Base-by-base conservation (phyloP, 495 filamentous ascomycete species). In the Rhypophila decipiens region DNA sequence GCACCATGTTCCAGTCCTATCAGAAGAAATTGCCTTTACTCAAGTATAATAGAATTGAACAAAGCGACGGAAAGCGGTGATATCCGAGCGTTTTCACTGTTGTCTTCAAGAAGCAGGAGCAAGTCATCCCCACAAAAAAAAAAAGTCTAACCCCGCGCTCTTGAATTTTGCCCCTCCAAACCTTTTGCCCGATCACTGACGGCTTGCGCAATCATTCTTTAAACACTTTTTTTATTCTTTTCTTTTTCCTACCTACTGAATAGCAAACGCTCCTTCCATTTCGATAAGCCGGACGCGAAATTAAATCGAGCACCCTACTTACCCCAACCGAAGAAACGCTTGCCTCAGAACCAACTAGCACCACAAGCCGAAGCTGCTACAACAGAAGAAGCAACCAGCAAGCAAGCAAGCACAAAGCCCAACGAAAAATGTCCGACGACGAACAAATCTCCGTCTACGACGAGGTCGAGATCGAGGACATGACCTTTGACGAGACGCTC, bases 401-500 rank as follows among this genome's bases (percentile, higher is more conserved):
- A 42, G 18, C 33, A 10, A 37, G 34, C 18, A 24, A 39, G 39
- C 18, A 27, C 12, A 29, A 42, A 13, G 17, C 15, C 41, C 12
- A 44, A 11, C 13, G 4, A 36, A 72, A 60, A 39, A 87, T 86
- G 85, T 74, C 82, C 20, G 85, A 86, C 39, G 68, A 74, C 39
- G 81, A 83, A 33, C 67, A 75, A 39, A 62, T 82, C 37, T 80
- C 84, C 47, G 85, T 95, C 59, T 98, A 98, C 74, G 93, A 98
- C 67, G 91, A 98, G 68, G 89, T 98, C 70, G 93, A 98, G 64
- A 96, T 98, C 76, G 93, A 98, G 65, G 93, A 98, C 65, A 95
- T 97, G 87, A 93, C 88, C 61, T 98, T 80, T 66, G 89, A 98
- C 66, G 68, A 82, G 20, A 75, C 75, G 2, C 73, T 88, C 18